Conservation (phyloP, 228 moss, liverwort and hornwort genomes). For the Sphagnum fallax region DNA sequence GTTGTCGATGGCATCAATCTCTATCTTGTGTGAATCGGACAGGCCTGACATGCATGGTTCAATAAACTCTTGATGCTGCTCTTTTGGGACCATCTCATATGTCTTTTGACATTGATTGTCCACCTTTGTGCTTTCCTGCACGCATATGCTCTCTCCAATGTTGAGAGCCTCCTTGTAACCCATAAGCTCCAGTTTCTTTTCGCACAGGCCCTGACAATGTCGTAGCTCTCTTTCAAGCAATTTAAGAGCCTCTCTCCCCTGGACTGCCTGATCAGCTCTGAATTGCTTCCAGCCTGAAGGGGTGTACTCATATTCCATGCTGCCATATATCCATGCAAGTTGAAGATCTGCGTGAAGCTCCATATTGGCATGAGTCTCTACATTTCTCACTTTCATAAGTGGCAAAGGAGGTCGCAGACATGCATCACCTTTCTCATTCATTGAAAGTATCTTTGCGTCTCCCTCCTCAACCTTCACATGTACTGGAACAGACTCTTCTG, state of each 20-base stretch:
- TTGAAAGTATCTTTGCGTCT: conserved; percentile 9
- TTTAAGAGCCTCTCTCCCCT: conserved; percentile 17
- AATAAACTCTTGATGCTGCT: conserved; percentile 22
- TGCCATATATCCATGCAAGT: conserved; percentile 37
- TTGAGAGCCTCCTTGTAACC: conserved; percentile 30
- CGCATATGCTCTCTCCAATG: conserved; percentile 22
- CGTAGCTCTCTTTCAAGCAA: conserved; percentile 26
- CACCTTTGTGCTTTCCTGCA: conserved; percentile 31
- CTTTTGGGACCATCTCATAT: conserved; percentile 23
- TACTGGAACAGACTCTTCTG: conserved; percentile 9
- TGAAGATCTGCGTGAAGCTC: conserved; percentile 24
- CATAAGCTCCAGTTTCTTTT: conserved; percentile 29
- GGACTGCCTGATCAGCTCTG: conserved; percentile 28
- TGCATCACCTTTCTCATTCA: conserved; percentile 21
- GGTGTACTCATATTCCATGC: conserved; percentile 22
- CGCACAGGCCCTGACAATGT: conserved; percentile 15
- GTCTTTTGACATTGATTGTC: conserved; percentile 19
- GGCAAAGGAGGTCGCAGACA: conserved; percentile 24
- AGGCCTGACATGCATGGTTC: conserved; percentile 9
- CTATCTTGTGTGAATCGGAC: conserved; percentile 15
- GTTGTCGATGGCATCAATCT: conserved; percentile 24
- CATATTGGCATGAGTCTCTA: conserved; percentile 4
- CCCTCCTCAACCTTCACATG: conserved; percentile 15
- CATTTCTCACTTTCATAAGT: conserved; percentile 26
- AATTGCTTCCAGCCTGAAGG: conserved; percentile 36